Evolutionary conservation across 768 basidiomycete genomes (phyloP), one percentile per base, ranked within the genome.

Genomic region (Rhodotorula diobovata): DNA sequence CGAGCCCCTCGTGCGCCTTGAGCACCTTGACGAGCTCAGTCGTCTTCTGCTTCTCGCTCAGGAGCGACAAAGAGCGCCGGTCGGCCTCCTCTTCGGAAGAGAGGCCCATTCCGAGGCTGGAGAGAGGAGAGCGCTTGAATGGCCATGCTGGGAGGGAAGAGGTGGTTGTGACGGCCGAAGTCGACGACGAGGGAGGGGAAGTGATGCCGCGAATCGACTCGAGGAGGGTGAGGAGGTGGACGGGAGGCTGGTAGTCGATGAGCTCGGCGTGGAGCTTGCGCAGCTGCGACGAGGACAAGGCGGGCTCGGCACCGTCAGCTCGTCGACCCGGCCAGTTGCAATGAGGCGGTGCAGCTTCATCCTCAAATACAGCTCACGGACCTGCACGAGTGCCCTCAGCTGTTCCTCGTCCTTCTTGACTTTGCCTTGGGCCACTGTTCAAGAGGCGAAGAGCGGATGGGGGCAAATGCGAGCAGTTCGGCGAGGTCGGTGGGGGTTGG

Each of bases 401-500:
- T 87, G 86, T 61, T 85, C 84, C 55, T 84, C 83, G 70, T 87
- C 84, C 77, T 83, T 83, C 70, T 81, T 73, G 56, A 86, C 80
- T 63, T 81, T 77, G 2, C 86, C 85, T 25, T 82, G 79, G 0
- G 83, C 80, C 1, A 85, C 58, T 59, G 30, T 21, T 2, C 15
- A 4, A 25, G 25, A 6, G 9, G 14, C 32, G 54, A 39, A 5
- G n/a, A 2, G 25, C 28, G 14, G 20, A 28, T 34, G 25, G 4
- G 21, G 12, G 25, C 11, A 21, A 25, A 18, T 11, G 16, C 21
- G 56, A 37, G 23, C 54, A 55, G 30, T n/a, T 53, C 51, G 51
- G 51, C 46, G 51, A 53, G 51, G 51, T 14, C 16, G 14, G 56
- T 57, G 56, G 56, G 56, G 56, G 32, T 20, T 37, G 56, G 32